Base-by-base conservation (phyloP, 1,139 yeast species). In the Geotrichum europaeum region DNA sequence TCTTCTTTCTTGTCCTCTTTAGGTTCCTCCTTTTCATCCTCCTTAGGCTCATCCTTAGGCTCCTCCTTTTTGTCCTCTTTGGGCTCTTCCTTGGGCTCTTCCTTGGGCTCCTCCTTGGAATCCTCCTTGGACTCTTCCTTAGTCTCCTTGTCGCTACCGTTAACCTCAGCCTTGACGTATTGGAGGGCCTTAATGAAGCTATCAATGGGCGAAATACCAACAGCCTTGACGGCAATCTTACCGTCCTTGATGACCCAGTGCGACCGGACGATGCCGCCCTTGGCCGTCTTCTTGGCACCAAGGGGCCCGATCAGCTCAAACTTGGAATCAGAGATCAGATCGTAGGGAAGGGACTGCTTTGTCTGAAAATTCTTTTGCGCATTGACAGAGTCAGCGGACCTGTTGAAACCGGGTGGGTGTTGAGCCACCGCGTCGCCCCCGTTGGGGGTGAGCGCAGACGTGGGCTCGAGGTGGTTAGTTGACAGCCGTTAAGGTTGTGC, bases 191-290 rank as follows among this genome's bases (percentile, higher is more conserved):
- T 80, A 54, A 75, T 77, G 67, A 86, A 79, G 74, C 96, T 88
- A 20, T 77, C 84, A 68, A 87, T 96, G 3, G 98, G 97, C 59
- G 90, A 84, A 62, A 94, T 81, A 63, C 83, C 85, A 61, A 89
- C 78, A 65, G 83, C 83, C 67, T 84, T 85, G 54, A 82, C 79
- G 57, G 78, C 81, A 69, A 91, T 79, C 64, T 83, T 80, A 12
- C 97, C 97, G 69, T 90, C 85, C 55, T 79, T 83, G 72, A 92
- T 87, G 55, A 94, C 82, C 91, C 96, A 92, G 71, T 92, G 96
- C 13, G 96, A 89, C 70, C 99, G 83, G 62, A 85, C 83, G 57
- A 87, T 83, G 3, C 96, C 96, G 4, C 70, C 70, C 49, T 62
- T 53, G n/a, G 87, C 86, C 1, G 79, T 71, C 76, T 91, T 91